phyloP scores from a whole-genome alignment of 495 filamentous ascomycete species.

The Chaetomium tenue region DNA sequence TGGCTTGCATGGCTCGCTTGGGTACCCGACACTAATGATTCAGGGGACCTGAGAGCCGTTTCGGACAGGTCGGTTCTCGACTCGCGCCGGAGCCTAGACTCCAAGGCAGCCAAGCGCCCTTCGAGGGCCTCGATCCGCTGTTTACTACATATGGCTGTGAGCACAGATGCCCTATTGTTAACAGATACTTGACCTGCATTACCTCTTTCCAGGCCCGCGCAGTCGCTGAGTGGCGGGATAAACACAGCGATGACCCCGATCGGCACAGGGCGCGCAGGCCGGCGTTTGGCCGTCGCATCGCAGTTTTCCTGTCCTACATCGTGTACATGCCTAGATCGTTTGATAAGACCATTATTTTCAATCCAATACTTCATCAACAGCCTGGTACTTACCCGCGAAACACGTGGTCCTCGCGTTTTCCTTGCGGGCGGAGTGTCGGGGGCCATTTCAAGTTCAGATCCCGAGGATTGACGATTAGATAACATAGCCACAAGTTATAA shows the following conservation, averaged over 20 bases:
- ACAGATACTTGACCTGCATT: neutral
- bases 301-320: constrained; percentile 14
- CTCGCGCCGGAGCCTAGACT: neutral
- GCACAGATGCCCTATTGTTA: neutral
- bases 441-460: neutral
- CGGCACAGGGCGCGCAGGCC: constrained; percentile 13
- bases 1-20: neutral
- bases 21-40: neutral
- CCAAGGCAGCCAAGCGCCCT: neutral
- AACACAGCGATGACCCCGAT: constrained; percentile 3
- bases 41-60: neutral
- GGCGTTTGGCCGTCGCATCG: constrained; percentile 21
- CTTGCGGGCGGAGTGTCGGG: neutral
- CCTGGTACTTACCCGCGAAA: neutral
- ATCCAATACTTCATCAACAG: neutral
- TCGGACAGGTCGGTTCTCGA: neutral
- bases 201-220: constrained; percentile 19
- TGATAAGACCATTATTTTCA: neutral
- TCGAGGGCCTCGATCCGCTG: neutral
- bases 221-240: constrained; percentile 13
- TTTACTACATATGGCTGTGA: neutral
- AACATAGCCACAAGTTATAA: no score
- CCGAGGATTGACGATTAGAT: no score
- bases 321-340: constrained; percentile 9
- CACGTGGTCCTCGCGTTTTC: neutral